Conservation (phyloP, 805 yeast species). For the Dipodascus geniculatus region DNA sequence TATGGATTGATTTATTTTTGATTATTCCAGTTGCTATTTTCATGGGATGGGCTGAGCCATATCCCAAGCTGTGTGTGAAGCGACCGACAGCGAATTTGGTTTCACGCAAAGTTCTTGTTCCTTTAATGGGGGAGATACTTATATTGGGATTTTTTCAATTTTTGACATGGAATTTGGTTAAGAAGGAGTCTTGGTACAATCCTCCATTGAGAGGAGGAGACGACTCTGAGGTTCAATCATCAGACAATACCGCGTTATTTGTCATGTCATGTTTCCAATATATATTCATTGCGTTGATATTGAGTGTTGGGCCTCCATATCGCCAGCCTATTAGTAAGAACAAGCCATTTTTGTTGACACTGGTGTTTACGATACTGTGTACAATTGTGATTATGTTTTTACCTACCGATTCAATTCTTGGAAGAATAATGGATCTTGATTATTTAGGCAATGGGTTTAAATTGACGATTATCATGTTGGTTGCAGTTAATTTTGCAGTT, state of each 20-base stretch:
- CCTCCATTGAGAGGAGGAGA: conserved; percentile 73
- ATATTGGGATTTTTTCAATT: conserved; percentile 56
- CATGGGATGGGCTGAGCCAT: conserved; percentile 94
- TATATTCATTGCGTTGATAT: conserved; percentile 67
- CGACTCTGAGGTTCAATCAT: conserved; percentile 66
- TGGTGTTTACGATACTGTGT: conserved; percentile 36
- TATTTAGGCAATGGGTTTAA: conserved; percentile 41
- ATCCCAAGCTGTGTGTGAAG: conserved; percentile 43
- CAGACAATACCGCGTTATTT: conserved; percentile 84
- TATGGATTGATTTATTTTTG: conserved; percentile 82
- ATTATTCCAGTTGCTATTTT: conserved; percentile 92
- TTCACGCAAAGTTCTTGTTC: conserved; percentile 75
- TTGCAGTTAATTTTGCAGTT: conserved; percentile 37
- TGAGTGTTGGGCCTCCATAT: conserved; percentile 90
- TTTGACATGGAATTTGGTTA: conserved; percentile 47
- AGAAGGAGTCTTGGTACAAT: conserved; percentile 58
- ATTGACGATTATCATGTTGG: conserved; percentile 25
- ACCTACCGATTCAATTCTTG: conserved; percentile 41
- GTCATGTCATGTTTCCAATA: conserved; percentile 80
- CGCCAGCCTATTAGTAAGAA: conserved; percentile 60
- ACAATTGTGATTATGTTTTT: conserved; percentile 46
- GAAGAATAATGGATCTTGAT: conserved; percentile 67
- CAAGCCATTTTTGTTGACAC: conserved; percentile 56
- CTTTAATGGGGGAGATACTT: conserved; percentile 67
- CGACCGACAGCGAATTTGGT: conserved; percentile 92